Percentiles rank a stretch among this genome's conserved stretches.
phyloP scores from a whole-genome alignment of 2,329 filamentous ascomycete genomes.

The Microdochium nivale region DNA sequence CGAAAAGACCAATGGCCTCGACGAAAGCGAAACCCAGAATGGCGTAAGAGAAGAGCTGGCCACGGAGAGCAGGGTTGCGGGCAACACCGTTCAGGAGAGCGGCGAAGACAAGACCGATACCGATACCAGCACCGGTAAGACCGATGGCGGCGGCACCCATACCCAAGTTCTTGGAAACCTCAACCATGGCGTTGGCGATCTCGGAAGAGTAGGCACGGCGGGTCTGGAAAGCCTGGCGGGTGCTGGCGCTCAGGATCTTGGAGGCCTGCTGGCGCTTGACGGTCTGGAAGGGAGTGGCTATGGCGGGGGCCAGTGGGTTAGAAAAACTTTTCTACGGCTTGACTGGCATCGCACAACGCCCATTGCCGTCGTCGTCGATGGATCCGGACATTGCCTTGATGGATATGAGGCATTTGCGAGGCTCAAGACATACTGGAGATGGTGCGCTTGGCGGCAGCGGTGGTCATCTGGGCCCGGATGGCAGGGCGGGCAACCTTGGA shows the following conservation, averaged over 20 bases:
- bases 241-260: conserved; percentile 57
- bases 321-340: conserved; percentile 3
- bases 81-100: conserved; percentile 82
- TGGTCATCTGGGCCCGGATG: conserved; percentile 54
- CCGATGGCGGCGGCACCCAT: conserved; percentile 86
- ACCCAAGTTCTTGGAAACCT: conserved; percentile 85
- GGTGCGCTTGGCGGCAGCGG: conserved; percentile 62
- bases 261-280: conserved; percentile 66
- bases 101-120: conserved; percentile 92
- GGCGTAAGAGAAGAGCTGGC: conserved; percentile 93
- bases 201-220: conserved; percentile 78
- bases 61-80: conserved; percentile 90
- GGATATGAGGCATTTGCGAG: conserved; percentile 9
- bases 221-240: conserved; percentile 54
- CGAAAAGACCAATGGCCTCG: conserved; percentile 84
- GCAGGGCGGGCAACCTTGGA: conserved; percentile 72
- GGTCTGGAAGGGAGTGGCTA: conserved; percentile 59
- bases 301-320: conserved; percentile 30
- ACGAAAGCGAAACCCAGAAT: conserved; percentile 95
- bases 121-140: conserved; percentile 87
- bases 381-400: conserved; percentile 1
- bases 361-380: conserved; percentile 3
- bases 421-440: conserved; percentile 54
- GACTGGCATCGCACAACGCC: not conserved
- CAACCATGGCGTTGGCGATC: conserved; percentile 80